Base-by-base conservation (phyloP, 148 eudicot species). In the Diospyros lotus region DNA sequence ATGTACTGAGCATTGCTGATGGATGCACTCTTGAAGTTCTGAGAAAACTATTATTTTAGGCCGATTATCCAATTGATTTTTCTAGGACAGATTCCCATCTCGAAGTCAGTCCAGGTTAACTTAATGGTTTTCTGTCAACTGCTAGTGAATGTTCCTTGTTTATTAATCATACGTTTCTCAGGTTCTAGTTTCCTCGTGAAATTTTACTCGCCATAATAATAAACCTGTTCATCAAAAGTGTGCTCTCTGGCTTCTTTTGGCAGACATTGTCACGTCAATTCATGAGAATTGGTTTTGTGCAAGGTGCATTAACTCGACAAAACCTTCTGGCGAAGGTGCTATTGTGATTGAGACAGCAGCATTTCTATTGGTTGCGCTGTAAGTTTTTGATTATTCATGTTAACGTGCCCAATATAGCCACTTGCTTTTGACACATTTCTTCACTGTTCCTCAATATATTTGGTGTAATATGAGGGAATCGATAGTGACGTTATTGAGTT, bases 211-310 rank as follows among this genome's bases (percentile, higher is more conserved):
- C n/a, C 13, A 14, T n/a, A 7, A 41, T 41, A 38, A 54, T 42
- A 17, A 28, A 52, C 63, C 11, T 44, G 18, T 45, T 64, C 1
- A 12, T 50, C 58, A 52, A 10, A 72, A 66, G 15, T 38, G 62
- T 67, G 67, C 45, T 71, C 42, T 0, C 5, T 12, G 54, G 46
- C 63, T 73, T 78, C 58, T 71, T 77, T 42, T 60, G 73, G 77
- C 87, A 96, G 99, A 96, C 82, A 60, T 96, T 71, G 93, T 92
- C 51, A 96, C 95, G 56, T 89, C 98, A 67, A 91, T 89, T 77
- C 93, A 91, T 66, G 99, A 93, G 75, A 91, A 85, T 58, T 89
- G 96, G 93, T 96, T 96, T 78, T 85, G 83, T 70, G 97, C 90
- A 64, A 89, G 99, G 85, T 87, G 98, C 82, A 62, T 95, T 85